These are phyloP conservation scores for Ceratocystis variospora DNA, from an alignment of 2,329 filamentous ascomycete genomes.

Conservation along the genomic window DNA sequence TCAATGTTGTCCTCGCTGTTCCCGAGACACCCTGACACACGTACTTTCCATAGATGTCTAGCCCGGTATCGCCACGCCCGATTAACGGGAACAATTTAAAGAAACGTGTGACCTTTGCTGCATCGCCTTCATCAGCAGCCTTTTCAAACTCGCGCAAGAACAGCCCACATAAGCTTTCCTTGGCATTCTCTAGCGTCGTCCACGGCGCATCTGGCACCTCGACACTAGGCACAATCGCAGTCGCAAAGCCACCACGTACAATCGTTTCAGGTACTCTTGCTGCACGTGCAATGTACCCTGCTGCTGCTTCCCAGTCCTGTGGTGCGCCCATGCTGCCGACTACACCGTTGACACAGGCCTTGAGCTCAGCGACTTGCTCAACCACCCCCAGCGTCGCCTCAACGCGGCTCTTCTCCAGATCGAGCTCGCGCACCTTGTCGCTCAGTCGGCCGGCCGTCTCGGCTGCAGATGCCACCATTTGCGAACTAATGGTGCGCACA, in stretches of 20 bases:
- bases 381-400: conserved; percentile 84
- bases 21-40: conserved; percentile 89
- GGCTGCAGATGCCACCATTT: conserved; percentile 77
- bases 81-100: conserved; percentile 97
- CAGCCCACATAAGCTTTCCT: conserved; percentile 76
- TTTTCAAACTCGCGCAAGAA: conserved; percentile 93
- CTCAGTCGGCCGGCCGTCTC: conserved; percentile 76
- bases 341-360: conserved; percentile 88
- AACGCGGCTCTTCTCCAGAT: conserved; percentile 81
- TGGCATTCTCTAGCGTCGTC: conserved; percentile 72
- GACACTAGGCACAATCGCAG: conserved; percentile 83
- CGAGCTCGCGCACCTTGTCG: conserved; percentile 70
- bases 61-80: conserved; percentile 69
- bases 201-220: conserved; percentile 88
- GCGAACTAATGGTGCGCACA: conserved; percentile 70
- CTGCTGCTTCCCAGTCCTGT: conserved; percentile 96
- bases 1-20: conserved; percentile 66
- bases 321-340: conserved; percentile 93
- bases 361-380: conserved; percentile 91
- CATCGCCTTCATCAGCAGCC: conserved; percentile 75
- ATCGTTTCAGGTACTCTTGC: conserved; percentile 69
- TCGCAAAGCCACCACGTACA: conserved; percentile 70
- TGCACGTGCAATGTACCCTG: conserved; percentile 73
- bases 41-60: conserved; percentile 91
- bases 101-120: conserved; percentile 80